Evolutionary conservation across 2,329 filamentous ascomycete genomes (phyloP).

Genomic region (Fusarium protoensiforme): DNA sequence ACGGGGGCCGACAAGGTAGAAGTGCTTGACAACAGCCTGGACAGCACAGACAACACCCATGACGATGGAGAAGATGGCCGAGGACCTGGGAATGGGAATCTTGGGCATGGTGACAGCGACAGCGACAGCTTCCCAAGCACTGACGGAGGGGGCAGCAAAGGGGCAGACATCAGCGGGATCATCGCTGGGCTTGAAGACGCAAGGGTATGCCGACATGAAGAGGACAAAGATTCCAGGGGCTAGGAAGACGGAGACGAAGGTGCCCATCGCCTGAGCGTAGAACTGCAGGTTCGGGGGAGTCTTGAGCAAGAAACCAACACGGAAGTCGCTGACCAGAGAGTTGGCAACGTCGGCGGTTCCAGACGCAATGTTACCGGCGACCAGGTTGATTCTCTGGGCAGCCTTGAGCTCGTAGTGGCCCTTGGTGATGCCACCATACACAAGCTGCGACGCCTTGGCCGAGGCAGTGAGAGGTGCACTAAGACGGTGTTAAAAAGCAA

Average conservation of each 20-base stretch:
- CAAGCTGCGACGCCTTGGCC: slow-evolving; percentile 75
- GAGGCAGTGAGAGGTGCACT: slow-evolving; percentile 72
- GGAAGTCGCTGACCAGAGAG: slow-evolving; percentile 71
- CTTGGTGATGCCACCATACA: slow-evolving; percentile 73
- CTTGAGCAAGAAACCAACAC: slow-evolving; percentile 73
- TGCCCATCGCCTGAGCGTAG: slow-evolving; percentile 72
- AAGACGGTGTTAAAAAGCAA: neutral
- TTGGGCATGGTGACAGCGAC: slow-evolving; percentile 66
- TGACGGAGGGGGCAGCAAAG: slow-evolving; percentile 71
- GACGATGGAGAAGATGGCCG: slow-evolving; percentile 66
- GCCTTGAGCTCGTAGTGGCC: slow-evolving; percentile 59
- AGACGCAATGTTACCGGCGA: slow-evolving; percentile 68
- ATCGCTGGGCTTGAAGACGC: slow-evolving; percentile 65
- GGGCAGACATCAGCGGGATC: slow-evolving; percentile 56
- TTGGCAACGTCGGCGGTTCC: slow-evolving; percentile 66
- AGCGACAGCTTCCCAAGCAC: slow-evolving; percentile 74
- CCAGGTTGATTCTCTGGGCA: slow-evolving; percentile 73
- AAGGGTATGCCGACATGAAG: slow-evolving; percentile 75
- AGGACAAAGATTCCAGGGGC: slow-evolving; percentile 75
- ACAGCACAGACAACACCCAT: slow-evolving; percentile 62
- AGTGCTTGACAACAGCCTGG: slow-evolving; percentile 65
- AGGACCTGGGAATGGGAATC: slow-evolving; percentile 65
- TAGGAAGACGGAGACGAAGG: slow-evolving; percentile 72
- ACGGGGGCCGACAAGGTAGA: slow-evolving; percentile 61
- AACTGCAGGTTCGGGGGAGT: slow-evolving; percentile 75